Percentiles rank a stretch among this genome's conserved stretches.
Evolutionary conservation across 2,329 filamentous ascomycete species (phyloP).

Genomic region (Zymoseptoria brevis): DNA sequence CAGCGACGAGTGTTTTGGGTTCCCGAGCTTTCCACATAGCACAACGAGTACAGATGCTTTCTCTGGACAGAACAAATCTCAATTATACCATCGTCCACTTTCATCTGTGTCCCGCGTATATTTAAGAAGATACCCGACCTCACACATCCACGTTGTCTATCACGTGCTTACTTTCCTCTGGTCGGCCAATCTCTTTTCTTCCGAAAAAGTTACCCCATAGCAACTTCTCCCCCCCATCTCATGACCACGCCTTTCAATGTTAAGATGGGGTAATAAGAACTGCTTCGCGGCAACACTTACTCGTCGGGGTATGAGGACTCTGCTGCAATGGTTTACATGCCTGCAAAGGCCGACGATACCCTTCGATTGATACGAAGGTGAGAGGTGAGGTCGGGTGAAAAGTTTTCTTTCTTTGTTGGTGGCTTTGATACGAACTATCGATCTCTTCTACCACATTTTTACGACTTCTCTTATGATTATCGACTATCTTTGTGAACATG

Average conservation of each 20-base stretch:
- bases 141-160: background rate
- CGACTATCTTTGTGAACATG: background rate
- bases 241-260: background rate
- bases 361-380: constrained; percentile 5
- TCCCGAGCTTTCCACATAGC: background rate
- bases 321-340: background rate
- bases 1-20: background rate
- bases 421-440: constrained; percentile 9
- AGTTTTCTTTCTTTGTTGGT: constrained; percentile 9
- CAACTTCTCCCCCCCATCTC: background rate
- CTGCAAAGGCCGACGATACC: constrained; percentile 2
- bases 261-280: background rate
- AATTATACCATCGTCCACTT: background rate
- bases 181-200: too few species aligned
- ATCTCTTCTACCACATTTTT: constrained; percentile 1
- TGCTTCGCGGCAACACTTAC: constrained; percentile 8
- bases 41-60: background rate
- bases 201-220: background rate
- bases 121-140: too few species aligned
- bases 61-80: background rate
- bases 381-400: constrained; percentile 7
- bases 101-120: too few species aligned
- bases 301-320: constrained; percentile 5
- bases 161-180: too few species aligned
- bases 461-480: background rate